A percentile compares a stretch with the other conserved stretches of the same genome.
Evolutionary conservation across 805 yeast genomes (phyloP).

Genomic region (Hanseniaspora meyeri): DNA sequence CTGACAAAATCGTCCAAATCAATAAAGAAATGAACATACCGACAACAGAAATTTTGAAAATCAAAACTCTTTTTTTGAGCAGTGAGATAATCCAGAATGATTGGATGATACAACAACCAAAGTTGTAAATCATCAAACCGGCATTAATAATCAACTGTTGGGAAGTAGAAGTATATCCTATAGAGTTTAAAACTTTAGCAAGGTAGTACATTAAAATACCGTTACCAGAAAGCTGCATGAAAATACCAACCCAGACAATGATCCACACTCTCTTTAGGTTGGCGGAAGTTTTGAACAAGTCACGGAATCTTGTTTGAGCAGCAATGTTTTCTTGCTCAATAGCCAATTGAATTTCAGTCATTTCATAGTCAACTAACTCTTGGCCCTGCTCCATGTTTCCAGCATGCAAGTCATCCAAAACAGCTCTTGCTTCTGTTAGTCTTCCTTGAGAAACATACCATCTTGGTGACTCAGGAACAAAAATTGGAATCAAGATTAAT

Average conservation of each 20-base stretch:
- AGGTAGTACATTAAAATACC: constrained; percentile 42
- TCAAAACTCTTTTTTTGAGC: constrained; percentile 31
- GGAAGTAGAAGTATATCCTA: constrained; percentile 37
- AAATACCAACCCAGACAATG: constrained; percentile 25
- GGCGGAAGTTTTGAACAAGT: constrained; percentile 31
- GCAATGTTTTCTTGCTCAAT: constrained; percentile 31
- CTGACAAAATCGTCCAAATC: constrained; percentile 38
- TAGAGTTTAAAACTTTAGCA: constrained; percentile 37
- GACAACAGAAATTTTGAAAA: constrained; percentile 28
- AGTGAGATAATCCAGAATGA: constrained; percentile 23
- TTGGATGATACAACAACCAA: constrained; percentile 26
- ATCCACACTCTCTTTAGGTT: constrained; percentile 34
- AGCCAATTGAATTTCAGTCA: constrained; percentile 31
- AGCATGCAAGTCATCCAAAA: constrained; percentile 33
- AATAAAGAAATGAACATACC: constrained; percentile 31
- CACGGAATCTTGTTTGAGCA: constrained; percentile 26
- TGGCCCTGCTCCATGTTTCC: constrained; percentile 22
- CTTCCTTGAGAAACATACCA: constrained; percentile 32
- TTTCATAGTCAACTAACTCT: constrained; percentile 26
- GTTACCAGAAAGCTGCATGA: constrained; percentile 40
- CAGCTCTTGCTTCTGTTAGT: constrained; percentile 32
- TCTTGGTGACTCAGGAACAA: constrained; percentile 42
- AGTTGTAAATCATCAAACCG: constrained; percentile 37
- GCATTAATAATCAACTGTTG: constrained; percentile 40
- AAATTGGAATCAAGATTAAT: constrained; percentile 28